Evolutionary conservation across 257 asterid genomes (phyloP).

Genomic region (Solanum corneliomulleri): DNA sequence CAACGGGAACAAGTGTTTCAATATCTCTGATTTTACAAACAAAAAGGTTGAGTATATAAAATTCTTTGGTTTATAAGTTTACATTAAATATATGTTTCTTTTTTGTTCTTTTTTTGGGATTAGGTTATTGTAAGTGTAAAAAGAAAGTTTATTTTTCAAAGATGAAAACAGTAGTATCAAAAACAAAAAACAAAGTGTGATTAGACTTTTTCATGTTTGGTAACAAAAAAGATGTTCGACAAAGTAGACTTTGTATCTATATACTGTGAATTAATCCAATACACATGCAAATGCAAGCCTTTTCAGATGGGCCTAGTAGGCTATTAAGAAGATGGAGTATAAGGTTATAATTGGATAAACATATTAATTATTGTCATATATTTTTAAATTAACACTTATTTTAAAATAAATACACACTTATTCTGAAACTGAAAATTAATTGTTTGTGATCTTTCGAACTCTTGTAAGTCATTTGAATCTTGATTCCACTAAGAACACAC

Average conservation of each 20-base stretch:
- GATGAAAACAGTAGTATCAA: not conserved
- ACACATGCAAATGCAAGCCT: not conserved
- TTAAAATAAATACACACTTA: too few relatives aligned
- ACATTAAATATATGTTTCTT: rapidly evolving
- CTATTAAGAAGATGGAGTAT: too few relatives aligned
- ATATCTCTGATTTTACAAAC: too few relatives aligned
- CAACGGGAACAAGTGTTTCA: too few relatives aligned
- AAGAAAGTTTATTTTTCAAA: not conserved
- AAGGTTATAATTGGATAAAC: too few relatives aligned
- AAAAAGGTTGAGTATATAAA: rapidly evolving
- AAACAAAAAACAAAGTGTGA: not conserved
- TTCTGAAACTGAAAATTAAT: too few relatives aligned
- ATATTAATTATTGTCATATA: too few relatives aligned
- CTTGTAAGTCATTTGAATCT: too few relatives aligned
- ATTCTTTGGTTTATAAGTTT: not conserved
- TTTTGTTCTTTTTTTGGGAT: not conserved
- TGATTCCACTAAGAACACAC: not conserved
- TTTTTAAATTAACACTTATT: too few relatives aligned
- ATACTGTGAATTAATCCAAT: not conserved
- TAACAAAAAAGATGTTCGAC: not conserved
- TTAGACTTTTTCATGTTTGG: not conserved
- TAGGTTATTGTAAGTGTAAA: not conserved
- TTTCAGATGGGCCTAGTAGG: not conserved
- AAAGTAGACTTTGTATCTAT: not conserved
- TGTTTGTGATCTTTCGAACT: not conserved